These are phyloP conservation scores for Acephala macrosclerotiorum DNA, from an alignment of 2,329 filamentous ascomycete species.

Conservation along the genomic window DNA sequence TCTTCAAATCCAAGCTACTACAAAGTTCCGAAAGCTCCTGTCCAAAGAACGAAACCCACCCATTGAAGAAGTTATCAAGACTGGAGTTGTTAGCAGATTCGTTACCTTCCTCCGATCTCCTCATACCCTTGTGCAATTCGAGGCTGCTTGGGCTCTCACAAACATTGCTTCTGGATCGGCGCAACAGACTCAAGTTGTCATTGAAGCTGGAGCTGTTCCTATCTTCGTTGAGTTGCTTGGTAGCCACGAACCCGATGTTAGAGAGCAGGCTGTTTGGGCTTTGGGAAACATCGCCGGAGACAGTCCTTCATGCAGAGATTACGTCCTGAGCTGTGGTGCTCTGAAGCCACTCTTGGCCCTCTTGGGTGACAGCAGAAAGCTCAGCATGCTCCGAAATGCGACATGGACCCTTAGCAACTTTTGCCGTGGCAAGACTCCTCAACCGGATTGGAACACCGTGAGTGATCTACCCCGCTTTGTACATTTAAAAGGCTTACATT, in stretches of 20 bases:
- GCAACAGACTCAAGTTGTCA: conserved; percentile 97
- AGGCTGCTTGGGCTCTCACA: conserved; percentile 98
- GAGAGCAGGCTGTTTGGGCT: conserved; percentile 98
- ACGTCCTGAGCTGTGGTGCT: conserved; percentile 89
- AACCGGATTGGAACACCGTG: conserved; percentile 97
- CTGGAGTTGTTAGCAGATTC: conserved; percentile 94
- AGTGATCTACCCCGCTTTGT: conserved; percentile 46
- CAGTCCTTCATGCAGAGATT: conserved; percentile 96
- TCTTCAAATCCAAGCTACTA: conserved; percentile 94
- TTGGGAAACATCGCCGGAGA: conserved; percentile 98
- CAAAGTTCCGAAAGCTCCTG: conserved; percentile 96
- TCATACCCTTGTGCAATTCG: conserved; percentile 97
- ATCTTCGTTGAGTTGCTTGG: conserved; percentile 97
- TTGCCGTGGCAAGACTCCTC: conserved; percentile 98
- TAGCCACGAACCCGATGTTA: conserved; percentile 96
- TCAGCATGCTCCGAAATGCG: conserved; percentile 98
- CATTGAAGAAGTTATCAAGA: conserved; percentile 99
- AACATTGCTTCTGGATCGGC: conserved; percentile 99
- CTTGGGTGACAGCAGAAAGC: conserved; percentile 95
- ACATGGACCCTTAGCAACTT: conserved; percentile 99
- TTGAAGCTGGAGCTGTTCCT: conserved; percentile 95
- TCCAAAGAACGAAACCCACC: conserved; percentile 99
- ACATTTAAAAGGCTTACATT: conserved; percentile 40
- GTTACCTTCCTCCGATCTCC: conserved; percentile 98
- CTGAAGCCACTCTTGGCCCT: conserved; percentile 89